Evolutionary conservation across 208 protist species (phyloP), one percentile per base, ranked within the genome.

Genomic region (Herpetomonas tarakana): DNA sequence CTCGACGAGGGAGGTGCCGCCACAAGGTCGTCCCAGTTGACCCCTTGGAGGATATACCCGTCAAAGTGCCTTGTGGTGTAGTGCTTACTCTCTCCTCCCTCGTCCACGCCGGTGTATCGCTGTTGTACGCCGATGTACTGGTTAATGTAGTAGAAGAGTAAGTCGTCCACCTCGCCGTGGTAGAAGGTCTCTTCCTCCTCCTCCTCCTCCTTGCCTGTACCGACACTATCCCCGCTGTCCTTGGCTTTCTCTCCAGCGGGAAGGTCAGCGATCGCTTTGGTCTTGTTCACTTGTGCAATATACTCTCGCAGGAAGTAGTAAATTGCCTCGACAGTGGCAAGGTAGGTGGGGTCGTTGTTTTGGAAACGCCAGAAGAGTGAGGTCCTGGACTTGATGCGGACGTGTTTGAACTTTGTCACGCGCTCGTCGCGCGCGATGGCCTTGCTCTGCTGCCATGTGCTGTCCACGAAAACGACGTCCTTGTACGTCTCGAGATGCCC

Each of bases 341-440:
- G 75, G 66, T 92, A 94, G 14, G 81, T 81, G 11, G 88, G 83
- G 55, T 94, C 89, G 62, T 94, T 93, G 63, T 88, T 94, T 76
- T 98, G 91, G 55, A 93, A 97, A 7, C 96, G 78, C 94, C 96
- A 98, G 63, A 98, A 98, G 16, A 94, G 78, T 3, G 94, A 97
- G 9, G 76, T 83, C 53, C 94, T 77, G 18, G 87, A 71, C 51
- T 86, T 78, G 57, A 94, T 87, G 58, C 80, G 76, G 1, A 93
- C 86, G 64, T 94, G 81, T 58, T 78, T 88, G 54, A 97, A 88
- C 46, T 68, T 65, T 16, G 38, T 58, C 2, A 98, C 62, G 18
- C 78, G 80, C 31, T 72, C 79, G 64, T 97, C 85, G 1, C 88
- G 68, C 12, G 71, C 81, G 63, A 97, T 95, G 30, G 62, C 59